phyloP scores from a whole-genome alignment of 306 rosid genomes.

The Fagus sylvatica region DNA sequence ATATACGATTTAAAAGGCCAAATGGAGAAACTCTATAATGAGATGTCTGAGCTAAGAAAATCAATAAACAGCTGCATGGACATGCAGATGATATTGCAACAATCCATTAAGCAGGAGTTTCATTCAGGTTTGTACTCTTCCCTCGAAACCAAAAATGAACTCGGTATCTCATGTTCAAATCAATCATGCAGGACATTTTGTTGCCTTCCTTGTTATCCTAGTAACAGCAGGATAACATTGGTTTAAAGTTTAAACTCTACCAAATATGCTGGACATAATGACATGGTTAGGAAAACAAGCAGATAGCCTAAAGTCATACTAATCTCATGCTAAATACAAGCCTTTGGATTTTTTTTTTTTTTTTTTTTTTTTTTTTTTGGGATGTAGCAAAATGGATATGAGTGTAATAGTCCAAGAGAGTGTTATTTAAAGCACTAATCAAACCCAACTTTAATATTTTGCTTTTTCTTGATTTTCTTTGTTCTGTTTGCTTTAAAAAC shows the following conservation, averaged over 20 bases:
- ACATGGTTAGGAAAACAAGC: too few species aligned
- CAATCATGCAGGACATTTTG: background rate
- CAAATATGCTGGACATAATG: too few species aligned
- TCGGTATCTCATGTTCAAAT: background rate
- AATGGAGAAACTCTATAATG: slow-evolving; percentile 69
- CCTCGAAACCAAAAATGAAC: background rate
- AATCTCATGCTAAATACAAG: too few species aligned
- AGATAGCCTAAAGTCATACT: too few species aligned
- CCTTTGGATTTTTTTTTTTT: too few species aligned
- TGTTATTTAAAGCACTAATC: too few species aligned
- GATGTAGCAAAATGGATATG: too few species aligned
- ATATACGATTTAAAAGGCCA: slow-evolving; percentile 69
- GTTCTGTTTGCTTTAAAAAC: background rate
- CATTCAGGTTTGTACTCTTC: slow-evolving; percentile 42
- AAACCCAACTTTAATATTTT: background rate
- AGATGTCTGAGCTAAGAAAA: slow-evolving; percentile 80
- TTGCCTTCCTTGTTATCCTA: background rate
- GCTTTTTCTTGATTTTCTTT: background rate
- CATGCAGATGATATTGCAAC: slow-evolving; percentile 65
- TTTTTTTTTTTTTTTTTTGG: too few species aligned
- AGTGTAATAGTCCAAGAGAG: too few species aligned
- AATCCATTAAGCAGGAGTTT: slow-evolving; percentile 56
- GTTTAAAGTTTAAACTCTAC: too few species aligned
- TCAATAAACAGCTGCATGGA: slow-evolving; percentile 68
- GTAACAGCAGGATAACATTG: background rate